Evolutionary conservation across 2,329 filamentous ascomycete species (phyloP).

Genomic region (Botrytis squamosa): DNA sequence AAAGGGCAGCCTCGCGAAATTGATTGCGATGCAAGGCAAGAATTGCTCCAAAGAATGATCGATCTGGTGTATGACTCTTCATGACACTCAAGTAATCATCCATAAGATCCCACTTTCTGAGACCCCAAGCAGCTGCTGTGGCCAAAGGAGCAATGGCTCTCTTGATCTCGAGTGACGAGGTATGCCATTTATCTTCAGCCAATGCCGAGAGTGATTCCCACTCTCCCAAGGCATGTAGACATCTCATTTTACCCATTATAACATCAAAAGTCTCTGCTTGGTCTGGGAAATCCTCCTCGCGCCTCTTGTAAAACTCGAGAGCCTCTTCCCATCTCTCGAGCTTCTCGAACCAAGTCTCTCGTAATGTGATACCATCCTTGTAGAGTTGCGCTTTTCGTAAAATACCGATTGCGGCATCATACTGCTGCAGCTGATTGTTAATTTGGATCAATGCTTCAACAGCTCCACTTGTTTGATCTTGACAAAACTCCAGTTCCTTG

Average conservation of each 20-base stretch:
- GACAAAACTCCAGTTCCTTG: constrained; percentile 97
- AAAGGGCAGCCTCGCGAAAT: constrained; percentile 84
- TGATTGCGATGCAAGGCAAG: constrained; percentile 93
- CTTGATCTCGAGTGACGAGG: constrained; percentile 82
- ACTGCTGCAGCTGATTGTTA: constrained; percentile 98
- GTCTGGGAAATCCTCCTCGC: constrained; percentile 67
- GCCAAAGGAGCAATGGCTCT: constrained; percentile 89
- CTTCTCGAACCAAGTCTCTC: constrained; percentile 99
- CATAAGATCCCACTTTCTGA: constrained; percentile 98
- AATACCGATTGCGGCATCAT: constrained; percentile 97
- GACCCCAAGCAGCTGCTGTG: constrained; percentile 92
- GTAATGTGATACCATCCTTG: constrained; percentile 86
- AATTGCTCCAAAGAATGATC: constrained; percentile 97
- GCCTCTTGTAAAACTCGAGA: constrained; percentile 83
- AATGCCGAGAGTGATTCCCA: constrained; percentile 91
- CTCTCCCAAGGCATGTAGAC: constrained; percentile 92
- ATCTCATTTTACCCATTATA: constrained; percentile 99
- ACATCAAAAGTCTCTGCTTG: constrained; percentile 94
- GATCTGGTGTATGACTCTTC: constrained; percentile 88
- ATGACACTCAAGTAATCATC: constrained; percentile 94
- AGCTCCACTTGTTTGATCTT: constrained; percentile 92
- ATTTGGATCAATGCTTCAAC: constrained; percentile 98
- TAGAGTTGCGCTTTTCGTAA: constrained; percentile 94
- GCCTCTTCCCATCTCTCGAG: constrained; percentile 98
- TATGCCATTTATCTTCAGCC: constrained; percentile 90